Evolutionary conservation across 2,329 filamentous ascomycete genomes (phyloP).

Genomic region (Chrysoporthe puriensis): DNA sequence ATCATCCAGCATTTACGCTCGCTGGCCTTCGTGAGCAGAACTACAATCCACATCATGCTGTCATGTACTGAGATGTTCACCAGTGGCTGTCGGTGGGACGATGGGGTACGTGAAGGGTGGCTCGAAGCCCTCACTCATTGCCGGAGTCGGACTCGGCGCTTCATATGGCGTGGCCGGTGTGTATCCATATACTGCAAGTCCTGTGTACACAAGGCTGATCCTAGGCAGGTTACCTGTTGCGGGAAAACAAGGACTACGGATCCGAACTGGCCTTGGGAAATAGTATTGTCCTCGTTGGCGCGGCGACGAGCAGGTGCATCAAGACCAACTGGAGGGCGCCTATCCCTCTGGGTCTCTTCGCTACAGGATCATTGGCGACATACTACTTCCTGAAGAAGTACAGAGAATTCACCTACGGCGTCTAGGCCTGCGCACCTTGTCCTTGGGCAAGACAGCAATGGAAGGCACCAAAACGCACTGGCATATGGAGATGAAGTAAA

Average conservation of each 20-base stretch:
- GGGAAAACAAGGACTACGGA: slow-evolving; percentile 47
- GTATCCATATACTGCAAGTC: background rate
- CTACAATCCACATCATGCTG: background rate
- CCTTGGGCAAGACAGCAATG: background rate
- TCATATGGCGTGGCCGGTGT: slow-evolving; percentile 40
- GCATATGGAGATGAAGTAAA: background rate
- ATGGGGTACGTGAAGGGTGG: slow-evolving; percentile 38
- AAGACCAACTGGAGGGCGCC: slow-evolving; percentile 44
- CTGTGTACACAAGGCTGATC: background rate
- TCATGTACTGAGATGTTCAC: slow-evolving; percentile 12
- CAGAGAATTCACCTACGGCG: slow-evolving; percentile 45
- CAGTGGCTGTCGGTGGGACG: slow-evolving; percentile 40
- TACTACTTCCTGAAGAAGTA: slow-evolving; percentile 48
- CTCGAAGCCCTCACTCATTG: slow-evolving; percentile 40
- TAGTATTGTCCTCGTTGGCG: slow-evolving; percentile 43
- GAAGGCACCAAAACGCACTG: background rate
- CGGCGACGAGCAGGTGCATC: slow-evolving; percentile 43
- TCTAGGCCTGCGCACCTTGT: slow-evolving; percentile 32
- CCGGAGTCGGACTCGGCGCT: slow-evolving; percentile 38
- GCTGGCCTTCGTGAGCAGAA: slow-evolving; percentile 42
- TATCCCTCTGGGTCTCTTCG: slow-evolving; percentile 41
- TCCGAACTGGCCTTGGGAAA: slow-evolving; percentile 46
- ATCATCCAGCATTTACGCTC: slow-evolving; percentile 47
- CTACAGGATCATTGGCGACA: slow-evolving; percentile 41
- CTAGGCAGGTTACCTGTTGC: slow-evolving; percentile 44